These are phyloP conservation scores for Trichoderma erinaceum DNA, from an alignment of 495 filamentous ascomycete species.

Conservation along the genomic window DNA sequence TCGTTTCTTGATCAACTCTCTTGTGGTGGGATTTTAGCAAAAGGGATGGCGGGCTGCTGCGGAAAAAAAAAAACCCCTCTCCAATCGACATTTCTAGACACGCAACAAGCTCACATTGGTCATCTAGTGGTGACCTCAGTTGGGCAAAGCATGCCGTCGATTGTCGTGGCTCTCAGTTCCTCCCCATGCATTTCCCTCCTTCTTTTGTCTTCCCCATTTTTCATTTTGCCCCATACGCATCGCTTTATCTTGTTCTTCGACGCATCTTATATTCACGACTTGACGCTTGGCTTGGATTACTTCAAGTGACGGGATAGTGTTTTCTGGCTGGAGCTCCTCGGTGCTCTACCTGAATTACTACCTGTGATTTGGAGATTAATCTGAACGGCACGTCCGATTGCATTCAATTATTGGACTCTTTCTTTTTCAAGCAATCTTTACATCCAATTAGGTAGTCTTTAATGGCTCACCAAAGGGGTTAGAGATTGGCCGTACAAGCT, in stretches of 20 bases:
- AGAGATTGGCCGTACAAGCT: background rate
- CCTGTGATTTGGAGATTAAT: background rate
- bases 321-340: constrained; percentile 16
- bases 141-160: background rate
- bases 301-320: constrained; percentile 21
- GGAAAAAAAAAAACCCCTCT: constrained; percentile 10
- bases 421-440: background rate
- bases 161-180: background rate
- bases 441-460: background rate
- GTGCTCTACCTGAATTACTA: constrained; percentile 13
- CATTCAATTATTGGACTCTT: constrained; percentile 15
- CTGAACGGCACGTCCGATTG: constrained; percentile 35
- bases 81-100: constrained; percentile 8
- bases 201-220: constrained; percentile 19
- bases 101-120: background rate
- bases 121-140: background rate
- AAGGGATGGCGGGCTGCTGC: constrained; percentile 19
- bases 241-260: constrained; percentile 31
- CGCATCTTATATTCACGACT: constrained; percentile 25
- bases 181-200: background rate
- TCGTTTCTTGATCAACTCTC: constrained; percentile 14
- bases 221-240: constrained; percentile 20
- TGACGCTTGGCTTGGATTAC: constrained; percentile 22
- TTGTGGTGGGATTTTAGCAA: constrained; percentile 14
- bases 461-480: background rate